Evolutionary conservation across 1,284 basidiomycete species (phyloP), one percentile per base, ranked within the genome.

Genomic region (Ganoderma leucocontextum): DNA sequence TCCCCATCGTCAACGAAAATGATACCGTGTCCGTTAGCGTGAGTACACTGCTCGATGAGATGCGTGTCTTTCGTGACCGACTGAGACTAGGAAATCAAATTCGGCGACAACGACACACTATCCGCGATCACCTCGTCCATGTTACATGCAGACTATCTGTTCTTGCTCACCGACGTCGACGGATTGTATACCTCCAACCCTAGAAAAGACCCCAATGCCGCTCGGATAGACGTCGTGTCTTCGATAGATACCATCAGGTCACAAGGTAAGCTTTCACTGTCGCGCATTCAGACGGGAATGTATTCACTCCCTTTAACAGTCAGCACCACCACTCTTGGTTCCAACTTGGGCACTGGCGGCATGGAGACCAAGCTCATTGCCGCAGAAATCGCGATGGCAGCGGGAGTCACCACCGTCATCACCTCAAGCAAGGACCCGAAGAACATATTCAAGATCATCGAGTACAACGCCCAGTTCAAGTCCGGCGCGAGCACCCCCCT

Each of bases 301-400:
- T 15, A 55, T 55, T 19, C 10, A 68, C 41, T 72, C 62, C n/a
- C 3, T 8, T 22, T 4, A 12, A 19, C 75, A 96, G 97, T 99
- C 3, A 95, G 93, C 75, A 98, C 96, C 0, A 89, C 90, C 2
- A 98, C 96, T 0, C 85, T 97, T 6, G 98, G 97, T 0, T 97
- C 95, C 0, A 95, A 89, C 71, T 87, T 99, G 13, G 98, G 97
- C 0, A 99, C 98, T 2, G 98, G 97, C 1, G 98, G 98, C 6
- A 99, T 99, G 98, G 96, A 98, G 82, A 99, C 98, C 7, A 99
- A 99, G 78, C 89, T 99, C 69, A 98, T 99, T 71, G 97, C 97
- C 1, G 97, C 98, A 0, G 98, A 99, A 78, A 94, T 99, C 17
- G 97, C 97, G 0, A 98, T 95, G 0, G 96, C 92, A 0, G 97